Evolutionary conservation across 495 filamentous ascomycete species (phyloP).

Genomic region (Hypoxylon lenormandii): DNA sequence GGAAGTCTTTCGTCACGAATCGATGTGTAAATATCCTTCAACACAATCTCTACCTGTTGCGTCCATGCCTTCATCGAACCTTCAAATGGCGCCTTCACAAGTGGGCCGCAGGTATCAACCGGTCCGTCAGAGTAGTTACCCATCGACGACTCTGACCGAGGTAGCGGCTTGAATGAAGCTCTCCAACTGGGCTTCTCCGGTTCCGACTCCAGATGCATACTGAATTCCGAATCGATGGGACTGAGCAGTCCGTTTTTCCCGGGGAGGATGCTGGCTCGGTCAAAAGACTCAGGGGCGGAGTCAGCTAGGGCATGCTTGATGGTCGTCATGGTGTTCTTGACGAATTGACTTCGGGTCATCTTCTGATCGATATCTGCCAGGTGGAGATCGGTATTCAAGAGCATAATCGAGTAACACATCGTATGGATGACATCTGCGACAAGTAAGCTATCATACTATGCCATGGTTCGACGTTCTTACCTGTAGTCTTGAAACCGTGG

Average conservation of each 20-base stretch:
- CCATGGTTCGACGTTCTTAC: slow-evolving; percentile 61
- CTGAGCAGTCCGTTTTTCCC: slow-evolving; percentile 53
- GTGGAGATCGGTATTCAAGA: slow-evolving; percentile 96
- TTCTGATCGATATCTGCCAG: slow-evolving; percentile 92
- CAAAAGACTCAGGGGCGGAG: slow-evolving; percentile 73
- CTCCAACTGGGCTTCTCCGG: slow-evolving; percentile 59
- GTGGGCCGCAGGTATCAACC: slow-evolving; percentile 66
- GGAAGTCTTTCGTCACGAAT: slow-evolving; percentile 88
- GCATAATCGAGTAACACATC: slow-evolving; percentile 92
- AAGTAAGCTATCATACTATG: slow-evolving; percentile 20
- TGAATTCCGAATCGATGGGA: slow-evolving; percentile 44
- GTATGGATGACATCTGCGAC: slow-evolving; percentile 89
- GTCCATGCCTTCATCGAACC: slow-evolving; percentile 87
- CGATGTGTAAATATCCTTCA: slow-evolving; percentile 91
- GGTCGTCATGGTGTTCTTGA: slow-evolving; percentile 96
- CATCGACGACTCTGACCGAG: slow-evolving; percentile 59
- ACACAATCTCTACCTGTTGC: slow-evolving; percentile 83
- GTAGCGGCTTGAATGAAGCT: slow-evolving; percentile 61
- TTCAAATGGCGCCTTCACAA: slow-evolving; percentile 82
- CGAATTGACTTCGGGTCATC: slow-evolving; percentile 93
- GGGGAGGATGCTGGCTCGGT: slow-evolving; percentile 62
- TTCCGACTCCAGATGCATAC: slow-evolving; percentile 60
- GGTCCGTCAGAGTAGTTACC: slow-evolving; percentile 50
- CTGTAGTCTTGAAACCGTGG: slow-evolving; percentile 90
- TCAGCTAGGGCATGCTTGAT: slow-evolving; percentile 80